These are phyloP conservation scores for Brassica incana DNA, from an alignment of 345 rosid species.

Conservation along the genomic window DNA sequence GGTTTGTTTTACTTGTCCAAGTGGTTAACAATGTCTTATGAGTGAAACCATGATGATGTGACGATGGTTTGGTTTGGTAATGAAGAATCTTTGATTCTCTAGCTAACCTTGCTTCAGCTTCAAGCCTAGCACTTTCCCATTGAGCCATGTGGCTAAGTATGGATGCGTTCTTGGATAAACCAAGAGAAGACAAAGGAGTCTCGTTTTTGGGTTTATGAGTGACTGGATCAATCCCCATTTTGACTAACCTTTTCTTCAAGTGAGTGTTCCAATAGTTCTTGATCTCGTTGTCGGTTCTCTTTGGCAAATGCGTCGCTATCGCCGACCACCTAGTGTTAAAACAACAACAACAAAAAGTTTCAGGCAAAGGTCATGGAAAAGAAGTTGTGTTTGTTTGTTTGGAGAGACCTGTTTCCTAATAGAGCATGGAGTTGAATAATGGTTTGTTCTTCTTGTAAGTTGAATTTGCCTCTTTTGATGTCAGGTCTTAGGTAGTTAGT, in stretches of 20 bases:
- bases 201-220: not conserved
- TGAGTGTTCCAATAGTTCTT: not conserved
- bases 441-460: not conserved
- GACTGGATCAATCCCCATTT: not conserved
- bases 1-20: slow-evolving; percentile 31
- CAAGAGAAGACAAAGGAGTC: not conserved
- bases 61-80: not conserved
- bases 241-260: not conserved
- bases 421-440: not conserved
- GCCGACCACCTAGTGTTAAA: not conserved
- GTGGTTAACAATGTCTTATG: slow-evolving; percentile 17
- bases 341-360: not conserved
- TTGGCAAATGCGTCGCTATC: not conserved
- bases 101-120: not conserved
- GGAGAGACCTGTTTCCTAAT: not conserved
- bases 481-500: not conserved
- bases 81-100: not conserved
- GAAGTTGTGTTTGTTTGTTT: not conserved
- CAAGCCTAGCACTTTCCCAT: not conserved
- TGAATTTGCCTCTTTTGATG: not conserved
- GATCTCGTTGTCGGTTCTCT: not conserved
- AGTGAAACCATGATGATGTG: slow-evolving; percentile 31
- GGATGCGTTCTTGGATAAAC: not conserved
- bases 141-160: not conserved
- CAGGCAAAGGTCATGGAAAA: not conserved